phyloP scores from a whole-genome alignment of 1,139 yeast species.

The Saccharomyces uvarum region DNA sequence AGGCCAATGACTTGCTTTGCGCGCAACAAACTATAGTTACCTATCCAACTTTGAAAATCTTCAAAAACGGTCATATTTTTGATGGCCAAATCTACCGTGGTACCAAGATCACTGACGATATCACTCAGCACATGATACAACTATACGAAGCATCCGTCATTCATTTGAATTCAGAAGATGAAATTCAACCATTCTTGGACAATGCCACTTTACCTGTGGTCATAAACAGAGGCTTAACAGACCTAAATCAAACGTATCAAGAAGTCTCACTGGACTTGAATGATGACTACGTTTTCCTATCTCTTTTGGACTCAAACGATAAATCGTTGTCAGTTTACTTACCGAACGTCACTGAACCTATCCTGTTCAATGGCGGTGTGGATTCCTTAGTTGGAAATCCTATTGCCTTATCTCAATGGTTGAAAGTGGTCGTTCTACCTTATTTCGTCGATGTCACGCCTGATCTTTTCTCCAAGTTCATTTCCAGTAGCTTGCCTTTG shows the following conservation, averaged over 20 bases:
- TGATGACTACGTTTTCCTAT: constrained; percentile 17
- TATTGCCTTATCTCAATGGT: constrained; percentile 9
- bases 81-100: constrained; percentile 63
- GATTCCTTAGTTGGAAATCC: not conserved
- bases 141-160: constrained; percentile 79
- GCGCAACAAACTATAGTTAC: constrained; percentile 68
- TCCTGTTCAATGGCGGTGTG: constrained; percentile 2
- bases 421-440: constrained; percentile 45
- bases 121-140: constrained; percentile 69
- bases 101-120: constrained; percentile 71
- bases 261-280: constrained; percentile 22
- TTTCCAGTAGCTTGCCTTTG: constrained; percentile 66
- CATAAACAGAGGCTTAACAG: constrained; percentile 21
- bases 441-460: constrained; percentile 85
- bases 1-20: constrained; percentile 75
- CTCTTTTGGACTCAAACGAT: not conserved
- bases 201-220: constrained; percentile 16
- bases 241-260: constrained; percentile 22
- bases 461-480: constrained; percentile 67
- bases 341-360: not conserved
- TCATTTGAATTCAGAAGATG: constrained; percentile 44
- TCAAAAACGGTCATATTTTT: constrained; percentile 50
- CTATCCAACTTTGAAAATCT: constrained; percentile 84
- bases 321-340: constrained; percentile 7
- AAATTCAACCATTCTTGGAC: constrained; percentile 36